A percentile compares a stretch with the other conserved stretches of the same genome.
These are phyloP conservation scores for Claviceps sorghi DNA, from an alignment of 2,329 filamentous ascomycete species.

Conservation along the genomic window DNA sequence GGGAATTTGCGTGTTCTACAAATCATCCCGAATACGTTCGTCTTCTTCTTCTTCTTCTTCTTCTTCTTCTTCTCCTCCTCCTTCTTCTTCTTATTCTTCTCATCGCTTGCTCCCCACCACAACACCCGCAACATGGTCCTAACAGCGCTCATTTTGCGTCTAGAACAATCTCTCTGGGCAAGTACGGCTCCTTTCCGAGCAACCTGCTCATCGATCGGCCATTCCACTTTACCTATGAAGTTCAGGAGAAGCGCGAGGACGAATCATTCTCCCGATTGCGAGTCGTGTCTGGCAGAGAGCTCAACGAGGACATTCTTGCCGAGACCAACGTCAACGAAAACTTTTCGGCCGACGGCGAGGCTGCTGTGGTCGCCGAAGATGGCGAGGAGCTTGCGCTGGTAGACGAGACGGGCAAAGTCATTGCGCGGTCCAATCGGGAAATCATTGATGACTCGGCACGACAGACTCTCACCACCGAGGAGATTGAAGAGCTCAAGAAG, in stretches of 20 bases:
- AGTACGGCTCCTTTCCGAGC: conserved; percentile 80
- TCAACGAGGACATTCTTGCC: conserved; percentile 65
- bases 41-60: conserved; percentile 1
- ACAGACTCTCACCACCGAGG: conserved; percentile 64
- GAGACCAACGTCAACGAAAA: conserved; percentile 22
- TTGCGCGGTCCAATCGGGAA: conserved; percentile 42
- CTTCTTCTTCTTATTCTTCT: background rate
- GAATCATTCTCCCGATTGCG: conserved; percentile 56
- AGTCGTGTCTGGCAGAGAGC: conserved; percentile 63
- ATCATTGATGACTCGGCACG: conserved; percentile 47
- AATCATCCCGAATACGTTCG: conserved; percentile 45
- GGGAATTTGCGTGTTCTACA: conserved; percentile 43
- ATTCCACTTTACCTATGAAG: conserved; percentile 81
- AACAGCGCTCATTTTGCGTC: conserved; percentile 10
- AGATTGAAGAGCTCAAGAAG: conserved; percentile 59
- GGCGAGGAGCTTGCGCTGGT: conserved; percentile 29
- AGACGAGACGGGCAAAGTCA: conserved; percentile 27
- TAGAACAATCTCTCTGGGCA: conserved; percentile 76
- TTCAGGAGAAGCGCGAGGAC: conserved; percentile 54
- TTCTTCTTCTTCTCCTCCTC: background rate
- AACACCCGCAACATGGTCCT: conserved; percentile 6
- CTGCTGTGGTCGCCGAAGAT: conserved; percentile 21
- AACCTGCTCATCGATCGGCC: conserved; percentile 87
- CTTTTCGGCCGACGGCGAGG: conserved; percentile 27
- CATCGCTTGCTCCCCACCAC: background rate